Base-by-base conservation (phyloP, 2,329 filamentous ascomycete species). In the Apiospora kogelbergensis region DNA sequence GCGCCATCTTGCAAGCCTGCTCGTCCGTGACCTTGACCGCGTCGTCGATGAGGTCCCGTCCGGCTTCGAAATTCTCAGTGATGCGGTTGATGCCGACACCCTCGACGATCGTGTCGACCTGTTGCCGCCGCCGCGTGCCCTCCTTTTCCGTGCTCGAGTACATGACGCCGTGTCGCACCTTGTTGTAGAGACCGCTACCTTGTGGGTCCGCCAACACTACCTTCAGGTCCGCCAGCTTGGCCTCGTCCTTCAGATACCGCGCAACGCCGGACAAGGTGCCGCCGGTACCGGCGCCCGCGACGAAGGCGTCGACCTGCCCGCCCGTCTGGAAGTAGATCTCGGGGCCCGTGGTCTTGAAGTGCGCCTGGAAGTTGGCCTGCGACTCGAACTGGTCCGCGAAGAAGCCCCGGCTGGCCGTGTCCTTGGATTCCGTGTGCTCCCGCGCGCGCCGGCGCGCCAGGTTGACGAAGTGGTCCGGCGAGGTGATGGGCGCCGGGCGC, bases 331-430 rank as follows among this genome's bases (percentile, higher is more conserved):
- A 81, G 75, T 88, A 92, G 73, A 99, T 96, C 82, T 99, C 96
- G 0, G 95, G 96, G 0, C 96, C 96, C 0, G 96, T 99, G 17
- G 89, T 88, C 24, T 86, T 84, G 74, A 91, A 90, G 82, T 99
- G 96, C 1, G 96, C 95, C 63, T 87, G 85, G 87, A 92, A 97
- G 81, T 99, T 99, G 41, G 94, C 93, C 66, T 89, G 84, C 33
- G 92, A 95, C 82, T 99, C 96, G 77, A 99, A 99, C 78, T 99
- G 96, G 79, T 99, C 93, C 0, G 95, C 94, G 78, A 98, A 99
- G 81, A 97, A 95, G 26, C 96, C 96, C 66, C 88, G 85, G 72
- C 94, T 95, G 44, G 84, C 85, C 74, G 89, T 88, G 15, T 80
- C 76, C 1, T 83, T 78, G 10, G 84, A 82, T 0, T 79, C 81